phyloP scores from a whole-genome alignment of 805 yeast genomes.

The Yamadazyma takamatsuzukensis region DNA sequence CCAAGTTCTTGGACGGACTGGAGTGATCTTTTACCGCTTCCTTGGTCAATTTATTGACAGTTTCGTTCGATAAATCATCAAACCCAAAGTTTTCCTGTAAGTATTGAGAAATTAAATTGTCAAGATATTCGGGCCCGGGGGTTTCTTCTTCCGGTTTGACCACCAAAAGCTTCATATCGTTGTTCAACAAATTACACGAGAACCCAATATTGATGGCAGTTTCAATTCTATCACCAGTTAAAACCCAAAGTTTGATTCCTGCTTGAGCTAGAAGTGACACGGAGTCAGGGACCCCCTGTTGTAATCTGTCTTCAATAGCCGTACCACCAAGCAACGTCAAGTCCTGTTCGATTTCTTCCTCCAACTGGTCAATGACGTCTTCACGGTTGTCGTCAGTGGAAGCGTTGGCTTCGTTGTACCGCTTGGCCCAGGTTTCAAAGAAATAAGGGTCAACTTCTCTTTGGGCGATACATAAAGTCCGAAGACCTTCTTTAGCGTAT shows the following conservation, averaged over 20 bases:
- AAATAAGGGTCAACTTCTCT: constrained; percentile 42
- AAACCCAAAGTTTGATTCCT: constrained; percentile 79
- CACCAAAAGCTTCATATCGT: constrained; percentile 64
- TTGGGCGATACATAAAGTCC: constrained; percentile 71
- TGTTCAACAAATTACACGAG: constrained; percentile 67
- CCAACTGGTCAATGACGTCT: constrained; percentile 47
- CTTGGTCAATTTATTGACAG: constrained; percentile 36
- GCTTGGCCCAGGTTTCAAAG: constrained; percentile 52
- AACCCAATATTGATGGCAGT: constrained; percentile 83
- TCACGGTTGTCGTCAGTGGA: constrained; percentile 58
- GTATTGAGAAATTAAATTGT: constrained; percentile 42
- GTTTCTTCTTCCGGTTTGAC: constrained; percentile 59
- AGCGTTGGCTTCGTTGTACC: constrained; percentile 56
- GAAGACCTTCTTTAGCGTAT: constrained; percentile 72
- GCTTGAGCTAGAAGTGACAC: constrained; percentile 64
- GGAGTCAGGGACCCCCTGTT: constrained; percentile 74
- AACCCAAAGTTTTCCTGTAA: constrained; percentile 47
- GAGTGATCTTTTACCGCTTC: constrained; percentile 58
- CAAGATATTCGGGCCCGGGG: constrained; percentile 36
- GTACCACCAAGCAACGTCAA: constrained; percentile 69
- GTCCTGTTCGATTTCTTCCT: constrained; percentile 57
- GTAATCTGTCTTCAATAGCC: constrained; percentile 77
- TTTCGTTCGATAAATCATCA: constrained; percentile 28
- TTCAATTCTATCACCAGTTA: constrained; percentile 80
- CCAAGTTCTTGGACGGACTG: constrained; percentile 56